Percentiles rank a stretch among this genome's conserved stretches.
phyloP scores from a whole-genome alignment of 495 filamentous ascomycete species.

The Amorphotheca resinae region DNA sequence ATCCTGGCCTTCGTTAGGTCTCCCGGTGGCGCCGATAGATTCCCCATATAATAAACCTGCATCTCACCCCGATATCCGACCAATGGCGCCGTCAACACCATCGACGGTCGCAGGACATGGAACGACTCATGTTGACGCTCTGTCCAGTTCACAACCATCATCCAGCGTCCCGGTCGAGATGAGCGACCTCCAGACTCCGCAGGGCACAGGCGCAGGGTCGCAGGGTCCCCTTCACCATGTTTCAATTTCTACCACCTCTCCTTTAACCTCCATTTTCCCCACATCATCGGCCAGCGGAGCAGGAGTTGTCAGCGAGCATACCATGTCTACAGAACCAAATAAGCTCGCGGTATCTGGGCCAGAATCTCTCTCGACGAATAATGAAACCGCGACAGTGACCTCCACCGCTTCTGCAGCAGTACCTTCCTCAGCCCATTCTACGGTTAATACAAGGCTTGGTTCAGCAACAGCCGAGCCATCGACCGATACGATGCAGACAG shows the following conservation, averaged over 20 bases:
- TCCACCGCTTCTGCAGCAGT: constrained; percentile 1
- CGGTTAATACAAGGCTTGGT: background rate
- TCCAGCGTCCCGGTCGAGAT: constrained; percentile 8
- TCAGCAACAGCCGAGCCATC: constrained; percentile 15
- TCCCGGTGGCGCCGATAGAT: too few relatives aligned
- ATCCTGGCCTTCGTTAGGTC: too few relatives aligned
- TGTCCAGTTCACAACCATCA: constrained; percentile 7
- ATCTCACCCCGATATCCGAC: too few relatives aligned
- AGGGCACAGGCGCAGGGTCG: constrained; percentile 9
- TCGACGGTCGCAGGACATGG: constrained; percentile 9
- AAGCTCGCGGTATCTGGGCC: constrained; percentile 3
- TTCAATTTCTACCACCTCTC: constrained; percentile 9
- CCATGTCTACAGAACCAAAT: constrained; percentile 1
- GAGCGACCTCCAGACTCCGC: constrained; percentile 11
- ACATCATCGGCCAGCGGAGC: background rate
- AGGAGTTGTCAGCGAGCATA: constrained; percentile 6
- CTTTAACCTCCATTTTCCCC: constrained; percentile 4
- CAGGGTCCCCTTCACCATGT: constrained; percentile 10
- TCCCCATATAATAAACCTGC: too few relatives aligned
- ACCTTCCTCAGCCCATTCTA: background rate
- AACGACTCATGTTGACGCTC: constrained; percentile 1
- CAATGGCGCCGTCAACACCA: constrained; percentile 13
- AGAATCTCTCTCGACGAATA: background rate
- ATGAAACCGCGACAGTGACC: background rate
- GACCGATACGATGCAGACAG: constrained; percentile 4